Evolutionary conservation across 2,329 filamentous ascomycete species (phyloP), one percentile per base, ranked within the genome.

Genomic region (Paraconiothyrium brasiliense): DNA sequence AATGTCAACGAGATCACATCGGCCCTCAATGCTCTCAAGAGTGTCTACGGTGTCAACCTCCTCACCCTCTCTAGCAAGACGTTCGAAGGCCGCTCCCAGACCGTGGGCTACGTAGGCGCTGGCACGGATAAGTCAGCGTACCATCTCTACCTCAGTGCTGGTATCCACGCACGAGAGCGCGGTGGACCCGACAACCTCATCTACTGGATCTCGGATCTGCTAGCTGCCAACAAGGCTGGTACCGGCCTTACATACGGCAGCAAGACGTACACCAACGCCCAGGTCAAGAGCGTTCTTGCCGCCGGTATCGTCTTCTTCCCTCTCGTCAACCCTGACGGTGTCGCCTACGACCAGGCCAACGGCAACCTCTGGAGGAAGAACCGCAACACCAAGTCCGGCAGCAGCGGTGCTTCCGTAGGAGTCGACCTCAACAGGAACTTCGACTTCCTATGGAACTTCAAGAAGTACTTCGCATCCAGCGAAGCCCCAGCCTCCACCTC

Each of bases 161-260:
- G 80, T 30, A 82, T 87, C 50, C 86, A 88, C 67, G 84, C 86
- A 9, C 84, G 86, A 27, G 86, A 89, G 74, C 83, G 86, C 10
- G 86, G 86, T 30, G 84, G 82, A 0, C 81, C 86, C 0, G 86
- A 89, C 68, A 80, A 84, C 61, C 77, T 88, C 14, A 73, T 88
- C 47, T 87, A 87, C 78, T 87, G 86, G 76, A 78, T 87, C 34
- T 78, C 84, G 0, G 86, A 89, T 68, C 78, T 89, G 4, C 80
- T 89, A 3, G 81, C 82, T 50, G 86, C 86, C 20, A 80, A 84
- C 65, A 80, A 83, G 67, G 76, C 80, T 37, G 79, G 81, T 24
- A 79, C 76, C 3, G 86, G 85, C 7, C 70, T 89, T 10, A 79
- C 74, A 2, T 89, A 86, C 66, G 86, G 85, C 49, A 77, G 75